Evolutionary conservation across 176 grass and related monocot species (phyloP).

Genomic region (Zoysia pacifica): DNA sequence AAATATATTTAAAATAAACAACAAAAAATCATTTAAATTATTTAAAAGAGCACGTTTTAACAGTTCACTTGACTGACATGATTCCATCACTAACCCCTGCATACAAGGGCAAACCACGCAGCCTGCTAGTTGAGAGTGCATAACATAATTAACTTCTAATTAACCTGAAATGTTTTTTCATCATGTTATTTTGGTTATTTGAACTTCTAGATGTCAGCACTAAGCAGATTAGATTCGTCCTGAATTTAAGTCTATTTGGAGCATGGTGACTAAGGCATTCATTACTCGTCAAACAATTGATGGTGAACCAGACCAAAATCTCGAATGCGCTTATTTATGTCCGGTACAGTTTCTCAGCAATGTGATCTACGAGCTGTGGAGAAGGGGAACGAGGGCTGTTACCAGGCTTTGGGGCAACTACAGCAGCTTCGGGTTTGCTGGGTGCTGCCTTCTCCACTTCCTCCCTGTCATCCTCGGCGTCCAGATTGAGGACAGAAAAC

Average conservation of each 20-base stretch:
- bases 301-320: neutral
- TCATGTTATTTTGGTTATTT: neutral
- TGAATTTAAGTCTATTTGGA: neutral
- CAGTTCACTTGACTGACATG: conserved; percentile 3
- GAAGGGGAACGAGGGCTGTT: neutral
- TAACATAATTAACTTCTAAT: conserved; percentile 9
- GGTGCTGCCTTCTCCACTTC: conserved; percentile 28
- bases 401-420: conserved; percentile 26
- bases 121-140: neutral
- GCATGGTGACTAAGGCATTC: neutral
- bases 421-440: conserved; percentile 18
- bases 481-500: conserved; percentile 57
- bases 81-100: conserved; percentile 11
- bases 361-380: neutral
- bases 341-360: neutral
- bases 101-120: neutral
- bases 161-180: neutral
- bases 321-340: neutral
- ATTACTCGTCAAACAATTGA: neutral
- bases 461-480: conserved; percentile 56
- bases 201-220: neutral
- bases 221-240: conserved; percentile 9
- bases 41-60: neutral
- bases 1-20: neutral
- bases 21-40: neutral